Evolutionary conservation across 129 eudicot species (phyloP).

Genomic region (Rutidosis leptorrhynchoides): DNA sequence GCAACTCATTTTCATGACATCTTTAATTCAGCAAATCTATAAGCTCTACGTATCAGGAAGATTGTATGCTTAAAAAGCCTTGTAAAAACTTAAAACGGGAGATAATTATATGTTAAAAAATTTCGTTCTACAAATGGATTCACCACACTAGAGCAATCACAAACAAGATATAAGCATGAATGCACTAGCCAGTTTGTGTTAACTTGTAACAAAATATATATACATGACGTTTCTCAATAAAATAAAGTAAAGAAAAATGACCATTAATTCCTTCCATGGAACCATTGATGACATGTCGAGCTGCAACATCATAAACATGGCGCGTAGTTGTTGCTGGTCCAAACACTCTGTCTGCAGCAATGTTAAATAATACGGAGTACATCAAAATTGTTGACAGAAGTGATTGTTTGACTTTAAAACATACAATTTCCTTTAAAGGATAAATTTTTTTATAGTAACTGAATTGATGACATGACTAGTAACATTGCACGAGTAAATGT

Average conservation of each 20-base stretch:
- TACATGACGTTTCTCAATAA: background rate
- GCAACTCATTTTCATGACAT: background rate
- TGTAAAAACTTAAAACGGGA: conserved; percentile 8
- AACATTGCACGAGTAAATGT: background rate
- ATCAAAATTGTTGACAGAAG: background rate
- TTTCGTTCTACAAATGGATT: background rate
- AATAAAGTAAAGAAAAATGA: conserved; percentile 18
- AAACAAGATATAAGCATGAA: conserved; percentile 2
- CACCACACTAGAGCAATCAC: background rate
- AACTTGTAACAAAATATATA: background rate
- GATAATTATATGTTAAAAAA: background rate
- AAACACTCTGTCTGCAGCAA: conserved; percentile 74
- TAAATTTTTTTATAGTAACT: background rate
- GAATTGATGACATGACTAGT: background rate
- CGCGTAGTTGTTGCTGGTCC: conserved; percentile 97
- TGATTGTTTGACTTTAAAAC: background rate
- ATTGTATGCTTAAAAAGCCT: conserved; percentile 1
- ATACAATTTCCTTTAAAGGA: background rate
- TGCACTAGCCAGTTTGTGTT: conserved; percentile 1
- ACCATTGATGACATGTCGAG: conserved; percentile 85
- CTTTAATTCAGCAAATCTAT: conserved; percentile 11
- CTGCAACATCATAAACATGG: conserved; percentile 91
- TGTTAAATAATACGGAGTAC: background rate
- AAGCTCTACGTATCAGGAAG: background rate
- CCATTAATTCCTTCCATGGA: conserved; percentile 96